Percentiles rank a stretch among this genome's conserved stretches.
Evolutionary conservation across 129 eudicot genomes (phyloP).

Genomic region (Smallanthus sonchifolius): DNA sequence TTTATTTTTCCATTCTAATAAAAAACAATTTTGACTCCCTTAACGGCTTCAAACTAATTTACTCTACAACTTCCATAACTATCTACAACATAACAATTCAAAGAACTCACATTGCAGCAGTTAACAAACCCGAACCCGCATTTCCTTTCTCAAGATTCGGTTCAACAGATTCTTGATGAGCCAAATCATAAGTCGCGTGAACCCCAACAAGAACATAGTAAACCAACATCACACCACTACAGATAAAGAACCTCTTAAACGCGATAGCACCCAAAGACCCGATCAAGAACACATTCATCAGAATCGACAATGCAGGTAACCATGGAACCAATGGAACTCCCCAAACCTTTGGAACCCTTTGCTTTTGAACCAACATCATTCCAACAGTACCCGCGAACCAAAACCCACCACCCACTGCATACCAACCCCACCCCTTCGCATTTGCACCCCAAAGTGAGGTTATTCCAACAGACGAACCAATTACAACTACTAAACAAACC

Average conservation of each 20-base stretch:
- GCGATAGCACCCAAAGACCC: slow-evolving; percentile 70
- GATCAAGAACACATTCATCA: slow-evolving; percentile 58
- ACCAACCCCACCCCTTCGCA: slow-evolving; percentile 49
- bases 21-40: not conserved
- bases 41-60: not conserved
- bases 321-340: slow-evolving; percentile 87
- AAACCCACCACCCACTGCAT: slow-evolving; percentile 37
- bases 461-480: slow-evolving; percentile 53
- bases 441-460: slow-evolving; percentile 45
- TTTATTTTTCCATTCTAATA: not conserved
- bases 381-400: slow-evolving; percentile 56
- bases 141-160: slow-evolving; percentile 37
- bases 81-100: slow-evolving; percentile 1
- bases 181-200: slow-evolving; percentile 82
- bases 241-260: slow-evolving; percentile 58
- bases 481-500: slow-evolving; percentile 38
- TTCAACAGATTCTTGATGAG: slow-evolving; percentile 39
- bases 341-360: slow-evolving; percentile 68
- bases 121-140: not conserved
- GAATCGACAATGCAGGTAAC: slow-evolving; percentile 69
- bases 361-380: slow-evolving; percentile 48
- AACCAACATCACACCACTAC: slow-evolving; percentile 70
- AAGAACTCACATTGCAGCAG: not conserved
- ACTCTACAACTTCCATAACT: not conserved
- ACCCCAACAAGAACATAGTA: slow-evolving; percentile 76